Evolutionary conservation across 345 rosid species (phyloP), one percentile per base, ranked within the genome.

Genomic region (Lumnitzera littorea): DNA sequence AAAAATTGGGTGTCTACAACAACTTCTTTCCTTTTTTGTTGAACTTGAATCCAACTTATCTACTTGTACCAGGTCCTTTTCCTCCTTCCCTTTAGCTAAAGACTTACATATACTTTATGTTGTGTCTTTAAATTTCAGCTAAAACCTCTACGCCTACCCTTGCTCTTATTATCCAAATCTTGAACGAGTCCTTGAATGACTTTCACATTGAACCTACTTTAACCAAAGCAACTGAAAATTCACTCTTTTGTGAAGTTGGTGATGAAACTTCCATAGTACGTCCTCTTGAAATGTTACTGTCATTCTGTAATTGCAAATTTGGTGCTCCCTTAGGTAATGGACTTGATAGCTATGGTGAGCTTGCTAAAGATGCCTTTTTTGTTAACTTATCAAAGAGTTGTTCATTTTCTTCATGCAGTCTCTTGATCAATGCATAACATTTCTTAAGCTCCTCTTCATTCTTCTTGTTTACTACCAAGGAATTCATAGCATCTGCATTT

Each of bases 391-490:
- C 97, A 68, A 94, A 94, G 72, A 90, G 78, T 76, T 94, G 88
- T 74, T 94, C 97, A 60, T 94, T 94, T 81, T 94, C 97, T 82
- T 94, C 97, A 60, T 94, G 97, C 81, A 94, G 75, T 63, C 95
- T 88, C 99, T 94, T 97, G 61, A 94, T 94, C 43, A 94, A 77
- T 51, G 91, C 89, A 80, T 94, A 97, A 46, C 99, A 95, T 57
- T 90, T 94, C 74, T 87, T 94, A 48, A 94, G 89, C 75, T 94
- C 99, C 70, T 94, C 99, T 72, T 94, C 99, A 60, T 90, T 96
- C 76, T 87, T 94, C 80, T 82, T 90, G 70, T 89, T 86, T 48
- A 90, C 91, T 24, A 69, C 67, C 27, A 95, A 84, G 79, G 97
- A 83, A 70, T 90, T 86, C 61, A 57, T 58, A 64, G 69, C 66